Conservation (phyloP, 768 basidiomycete genomes). For the Hysterangium stoloniferum region DNA sequence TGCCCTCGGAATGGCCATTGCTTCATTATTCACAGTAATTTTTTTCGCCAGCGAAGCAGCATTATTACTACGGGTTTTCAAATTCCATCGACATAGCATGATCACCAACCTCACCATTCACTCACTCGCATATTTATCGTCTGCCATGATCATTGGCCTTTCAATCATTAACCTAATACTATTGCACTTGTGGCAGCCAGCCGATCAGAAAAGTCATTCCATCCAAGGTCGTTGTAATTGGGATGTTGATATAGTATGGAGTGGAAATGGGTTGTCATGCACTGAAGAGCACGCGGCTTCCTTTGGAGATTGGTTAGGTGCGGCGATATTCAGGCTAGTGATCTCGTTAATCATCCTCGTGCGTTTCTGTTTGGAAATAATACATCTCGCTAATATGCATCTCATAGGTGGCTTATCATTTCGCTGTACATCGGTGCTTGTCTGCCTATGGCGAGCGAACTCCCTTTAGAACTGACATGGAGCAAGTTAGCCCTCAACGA, state of each 20-base stretch:
- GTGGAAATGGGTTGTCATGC: conserved; percentile 27
- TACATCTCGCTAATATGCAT: neutral
- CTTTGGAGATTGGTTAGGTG: conserved; percentile 49
- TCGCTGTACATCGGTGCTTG: neutral
- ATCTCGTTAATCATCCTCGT: conserved; percentile 49
- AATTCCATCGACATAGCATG: too few relatives aligned
- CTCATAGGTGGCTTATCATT: neutral
- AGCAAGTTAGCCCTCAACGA: neutral
- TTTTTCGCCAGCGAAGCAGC: conserved; percentile 23
- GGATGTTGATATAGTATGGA: conserved; percentile 66
- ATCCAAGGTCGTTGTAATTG: conserved; percentile 42
- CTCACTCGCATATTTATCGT: conserved; percentile 35
- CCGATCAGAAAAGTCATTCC: conserved; percentile 26
- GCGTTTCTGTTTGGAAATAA: conserved; percentile 24
- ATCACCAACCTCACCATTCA: conserved; percentile 27
- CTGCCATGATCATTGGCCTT: conserved; percentile 42
- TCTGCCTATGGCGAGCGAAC: neutral
- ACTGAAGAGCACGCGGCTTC: conserved; percentile 24
- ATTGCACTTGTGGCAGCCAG: conserved; percentile 41
- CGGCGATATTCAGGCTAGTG: conserved; percentile 44
- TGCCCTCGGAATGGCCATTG: conserved; percentile 43
- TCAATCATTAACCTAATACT: conserved; percentile 50
- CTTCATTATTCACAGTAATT: conserved; percentile 34
- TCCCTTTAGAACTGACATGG: neutral
- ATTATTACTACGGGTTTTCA: neutral